Evolutionary conservation across 768 basidiomycete species (phyloP).

Genomic region (Lactifluus echinatus): DNA sequence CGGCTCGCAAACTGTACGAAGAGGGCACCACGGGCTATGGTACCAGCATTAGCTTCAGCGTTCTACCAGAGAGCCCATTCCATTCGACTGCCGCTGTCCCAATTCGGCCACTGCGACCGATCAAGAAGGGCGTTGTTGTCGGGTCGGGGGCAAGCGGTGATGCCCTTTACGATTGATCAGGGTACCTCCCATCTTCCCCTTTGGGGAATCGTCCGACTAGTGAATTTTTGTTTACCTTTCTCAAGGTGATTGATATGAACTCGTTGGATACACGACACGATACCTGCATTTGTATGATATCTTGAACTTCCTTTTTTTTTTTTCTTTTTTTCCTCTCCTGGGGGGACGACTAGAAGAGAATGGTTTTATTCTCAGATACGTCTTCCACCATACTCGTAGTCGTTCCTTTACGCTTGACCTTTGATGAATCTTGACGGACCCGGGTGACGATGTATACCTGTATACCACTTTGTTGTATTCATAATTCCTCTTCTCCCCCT

Average conservation of each 20-base stretch:
- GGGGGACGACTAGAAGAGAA: neutral
- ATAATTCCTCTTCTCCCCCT: slow-evolving; percentile 28
- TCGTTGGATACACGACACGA: slow-evolving; percentile 16
- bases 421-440: slow-evolving; percentile 10
- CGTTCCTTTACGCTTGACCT: neutral
- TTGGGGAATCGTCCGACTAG: neutral
- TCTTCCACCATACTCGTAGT: neutral
- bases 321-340: neutral
- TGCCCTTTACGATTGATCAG: slow-evolving; percentile 25
- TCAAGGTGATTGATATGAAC: slow-evolving; percentile 8
- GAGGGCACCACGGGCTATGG: slow-evolving; percentile 63
- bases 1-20: slow-evolving; percentile 78
- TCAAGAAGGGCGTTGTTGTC: slow-evolving; percentile 47
- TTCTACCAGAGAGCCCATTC: slow-evolving; percentile 60
- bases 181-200: neutral
- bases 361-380: neutral
- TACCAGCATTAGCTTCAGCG: slow-evolving; percentile 76
- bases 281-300: slow-evolving; percentile 14
- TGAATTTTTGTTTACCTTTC: slow-evolving; percentile 1
- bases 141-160: slow-evolving; percentile 70
- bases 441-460: slow-evolving; percentile 22
- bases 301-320: neutral
- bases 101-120: slow-evolving; percentile 32
- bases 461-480: slow-evolving; percentile 35
- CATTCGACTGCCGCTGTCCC: slow-evolving; percentile 33